A percentile compares a stretch with the other conserved stretches of the same genome.
Conservation (phyloP, 2,329 filamentous ascomycete genomes). For the Tolypocladium cylindrosporum region DNA sequence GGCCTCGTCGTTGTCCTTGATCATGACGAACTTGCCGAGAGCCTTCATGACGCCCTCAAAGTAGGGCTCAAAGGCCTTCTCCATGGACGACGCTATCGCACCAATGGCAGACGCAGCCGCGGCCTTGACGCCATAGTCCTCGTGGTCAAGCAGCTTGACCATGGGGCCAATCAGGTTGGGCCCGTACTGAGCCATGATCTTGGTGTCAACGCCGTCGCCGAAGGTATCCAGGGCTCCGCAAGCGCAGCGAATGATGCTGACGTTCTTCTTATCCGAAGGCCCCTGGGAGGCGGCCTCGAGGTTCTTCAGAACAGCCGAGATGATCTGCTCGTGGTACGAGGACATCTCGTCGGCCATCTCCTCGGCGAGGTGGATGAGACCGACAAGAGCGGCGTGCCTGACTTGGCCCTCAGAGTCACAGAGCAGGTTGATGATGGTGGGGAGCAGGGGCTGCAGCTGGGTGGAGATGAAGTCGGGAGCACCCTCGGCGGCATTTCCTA, state of each 20-base stretch:
- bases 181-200: conserved; percentile 72
- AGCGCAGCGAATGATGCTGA: conserved; percentile 80
- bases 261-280: conserved; percentile 61
- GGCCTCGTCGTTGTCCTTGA: conserved; percentile 85
- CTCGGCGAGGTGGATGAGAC: conserved; percentile 82
- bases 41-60: conserved; percentile 84
- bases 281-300: conserved; percentile 69
- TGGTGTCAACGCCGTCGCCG: conserved; percentile 72
- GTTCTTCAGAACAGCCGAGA: conserved; percentile 80
- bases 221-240: conserved; percentile 88
- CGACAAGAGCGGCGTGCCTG: conserved; percentile 76
- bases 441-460: conserved; percentile 78
- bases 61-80: conserved; percentile 78
- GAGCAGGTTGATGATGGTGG: conserved; percentile 72
- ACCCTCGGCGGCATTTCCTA: conserved; percentile 92
- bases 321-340: conserved; percentile 73
- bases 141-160: conserved; percentile 71
- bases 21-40: conserved; percentile 71
- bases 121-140: conserved; percentile 82
- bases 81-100: conserved; percentile 78
- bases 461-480: conserved; percentile 96
- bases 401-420: conserved; percentile 78
- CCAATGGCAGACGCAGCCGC: conserved; percentile 83
- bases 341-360: conserved; percentile 86
- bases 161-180: conserved; percentile 76